These are phyloP conservation scores for Lactarius pseudohatsudake DNA, from an alignment of 768 basidiomycete genomes.

Conservation along the genomic window DNA sequence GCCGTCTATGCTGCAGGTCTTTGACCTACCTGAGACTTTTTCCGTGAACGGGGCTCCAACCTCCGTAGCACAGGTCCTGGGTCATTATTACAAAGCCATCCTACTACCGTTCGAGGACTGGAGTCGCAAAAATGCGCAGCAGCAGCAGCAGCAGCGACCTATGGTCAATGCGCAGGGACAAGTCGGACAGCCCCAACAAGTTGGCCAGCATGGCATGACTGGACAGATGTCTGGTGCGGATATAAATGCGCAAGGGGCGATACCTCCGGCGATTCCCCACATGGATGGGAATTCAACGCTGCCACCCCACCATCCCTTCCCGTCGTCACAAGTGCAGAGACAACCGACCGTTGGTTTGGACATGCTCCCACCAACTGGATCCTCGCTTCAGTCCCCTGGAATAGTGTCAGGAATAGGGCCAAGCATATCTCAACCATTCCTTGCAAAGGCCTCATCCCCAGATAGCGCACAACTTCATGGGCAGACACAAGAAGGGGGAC, in stretches of 20 bases:
- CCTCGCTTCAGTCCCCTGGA: conserved; percentile 26
- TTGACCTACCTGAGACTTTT: conserved; percentile 40
- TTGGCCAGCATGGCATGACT: conserved; percentile 29
- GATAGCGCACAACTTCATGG: conserved; percentile 17
- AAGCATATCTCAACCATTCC: conserved; percentile 18
- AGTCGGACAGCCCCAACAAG: conserved; percentile 36
- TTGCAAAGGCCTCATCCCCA: conserved; percentile 12
- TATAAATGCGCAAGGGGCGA: conserved; percentile 19
- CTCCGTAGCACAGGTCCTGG: conserved; percentile 51
- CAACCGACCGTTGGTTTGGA: conserved; percentile 19
- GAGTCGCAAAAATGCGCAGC: conserved; percentile 61
- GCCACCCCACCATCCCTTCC: conserved; percentile 9
- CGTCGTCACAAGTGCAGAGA: conserved; percentile 22
- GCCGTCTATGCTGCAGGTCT: conserved; percentile 40
- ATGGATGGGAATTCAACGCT: conserved; percentile 14
- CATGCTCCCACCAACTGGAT: conserved; percentile 10
- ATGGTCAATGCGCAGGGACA: conserved; percentile 45
- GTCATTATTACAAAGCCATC: conserved; percentile 59
- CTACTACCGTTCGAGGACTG: conserved; percentile 71
- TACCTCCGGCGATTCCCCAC: conserved; percentile 24
- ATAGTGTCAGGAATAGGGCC: conserved; percentile 20
- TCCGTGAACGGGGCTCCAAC: conserved; percentile 39
- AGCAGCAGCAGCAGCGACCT: conserved; percentile 57
- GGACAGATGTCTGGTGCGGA: conserved; percentile 28
- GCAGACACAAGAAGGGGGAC: conserved; percentile 16